phyloP scores from a whole-genome alignment of 768 basidiomycete genomes.

The Kwoniella sp. region DNA sequence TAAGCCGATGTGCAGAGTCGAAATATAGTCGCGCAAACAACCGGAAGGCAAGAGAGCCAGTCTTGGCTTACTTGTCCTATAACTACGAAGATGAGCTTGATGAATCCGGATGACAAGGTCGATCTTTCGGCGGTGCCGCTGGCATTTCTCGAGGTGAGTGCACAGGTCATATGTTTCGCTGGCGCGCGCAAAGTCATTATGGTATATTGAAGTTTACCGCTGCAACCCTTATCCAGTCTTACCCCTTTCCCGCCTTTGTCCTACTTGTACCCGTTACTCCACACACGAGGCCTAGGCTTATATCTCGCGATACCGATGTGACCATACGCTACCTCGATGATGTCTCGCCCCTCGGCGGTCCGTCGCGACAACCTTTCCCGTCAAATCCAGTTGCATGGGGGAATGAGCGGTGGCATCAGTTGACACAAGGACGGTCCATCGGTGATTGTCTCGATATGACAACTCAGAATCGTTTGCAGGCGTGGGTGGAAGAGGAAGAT shows the following conservation, averaged over 20 bases:
- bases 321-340: constrained; percentile 39
- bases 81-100: not conserved
- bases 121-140: constrained; percentile 38
- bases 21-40: too few species aligned
- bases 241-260: constrained; percentile 45
- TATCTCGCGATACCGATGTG: constrained; percentile 43
- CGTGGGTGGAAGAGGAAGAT: constrained; percentile 39
- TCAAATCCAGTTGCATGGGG: constrained; percentile 32
- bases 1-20: too few species aligned
- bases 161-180: too few species aligned
- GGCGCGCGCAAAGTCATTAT: too few species aligned
- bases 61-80: not conserved
- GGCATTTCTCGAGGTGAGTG: constrained; percentile 43
- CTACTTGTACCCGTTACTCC: constrained; percentile 27
- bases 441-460: constrained; percentile 31
- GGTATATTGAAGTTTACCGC: too few species aligned
- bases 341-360: constrained; percentile 33
- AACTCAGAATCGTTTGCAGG: constrained; percentile 27
- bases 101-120: constrained; percentile 3
- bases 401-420: constrained; percentile 42
- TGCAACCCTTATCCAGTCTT: constrained; percentile 33
- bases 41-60: too few species aligned
- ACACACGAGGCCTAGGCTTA: constrained; percentile 26
- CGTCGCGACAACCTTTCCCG: constrained; percentile 15
- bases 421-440: constrained; percentile 34